A percentile compares a stretch with the other conserved stretches of the same genome.
These are phyloP conservation scores for Vanilla planifolia DNA, from an alignment of 106 monocot species.

Conservation along the genomic window DNA sequence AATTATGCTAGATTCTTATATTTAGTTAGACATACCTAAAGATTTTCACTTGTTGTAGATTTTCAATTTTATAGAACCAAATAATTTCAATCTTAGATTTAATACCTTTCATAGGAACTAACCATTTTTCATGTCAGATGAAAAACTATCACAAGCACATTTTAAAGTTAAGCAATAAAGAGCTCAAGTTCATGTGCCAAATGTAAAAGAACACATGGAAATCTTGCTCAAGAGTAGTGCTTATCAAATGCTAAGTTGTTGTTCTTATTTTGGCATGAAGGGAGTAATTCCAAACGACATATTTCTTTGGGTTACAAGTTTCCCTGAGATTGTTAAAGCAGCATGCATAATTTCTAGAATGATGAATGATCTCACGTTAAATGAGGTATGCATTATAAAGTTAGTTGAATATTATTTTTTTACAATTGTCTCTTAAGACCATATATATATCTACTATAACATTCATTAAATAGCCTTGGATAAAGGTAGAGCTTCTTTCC, in stretches of 20 bases:
- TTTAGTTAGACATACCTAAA: too few relatives aligned
- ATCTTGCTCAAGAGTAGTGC: background rate
- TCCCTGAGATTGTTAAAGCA: background rate
- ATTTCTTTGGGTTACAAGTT: background rate
- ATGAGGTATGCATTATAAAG: background rate
- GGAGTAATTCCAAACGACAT: background rate
- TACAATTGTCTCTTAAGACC: background rate
- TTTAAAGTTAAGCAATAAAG: background rate
- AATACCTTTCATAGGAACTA: too few relatives aligned
- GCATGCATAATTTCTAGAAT: background rate
- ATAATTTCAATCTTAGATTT: too few relatives aligned
- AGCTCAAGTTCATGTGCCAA: background rate
- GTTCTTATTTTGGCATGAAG: background rate
- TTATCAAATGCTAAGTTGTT: background rate
- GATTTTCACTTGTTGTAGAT: too few relatives aligned
- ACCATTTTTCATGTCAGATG: background rate
- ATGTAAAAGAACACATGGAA: background rate
- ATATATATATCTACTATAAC: too few relatives aligned
- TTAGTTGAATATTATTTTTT: slow-evolving; percentile 1
- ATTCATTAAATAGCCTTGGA: too few relatives aligned
- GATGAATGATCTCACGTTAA: background rate
- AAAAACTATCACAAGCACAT: background rate
- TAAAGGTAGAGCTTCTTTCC: too few relatives aligned
- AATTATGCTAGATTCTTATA: too few relatives aligned
- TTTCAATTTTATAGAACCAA: too few relatives aligned